Percentiles rank a stretch among this genome's conserved stretches.
phyloP scores from a whole-genome alignment of 257 asterid genomes.

The Voacanga thouarsii region DNA sequence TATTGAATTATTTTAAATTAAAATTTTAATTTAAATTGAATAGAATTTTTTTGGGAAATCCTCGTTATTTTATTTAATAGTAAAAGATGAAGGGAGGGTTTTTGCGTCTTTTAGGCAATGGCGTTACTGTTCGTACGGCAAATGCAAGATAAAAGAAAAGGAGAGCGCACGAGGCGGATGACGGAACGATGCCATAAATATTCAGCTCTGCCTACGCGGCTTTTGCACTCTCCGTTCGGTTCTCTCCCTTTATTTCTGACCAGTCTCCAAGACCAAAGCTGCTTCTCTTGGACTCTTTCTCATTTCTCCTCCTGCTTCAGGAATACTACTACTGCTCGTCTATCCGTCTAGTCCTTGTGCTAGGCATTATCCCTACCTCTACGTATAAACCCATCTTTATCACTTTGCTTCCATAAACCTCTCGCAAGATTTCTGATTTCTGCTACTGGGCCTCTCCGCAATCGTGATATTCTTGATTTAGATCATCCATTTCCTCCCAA shows the following conservation, averaged over 20 bases:
- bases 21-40: too few species aligned
- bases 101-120: background rate
- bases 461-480: background rate
- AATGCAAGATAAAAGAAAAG: background rate
- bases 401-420: background rate
- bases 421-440: slow-evolving; percentile 7
- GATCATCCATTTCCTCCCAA: slow-evolving; percentile 10
- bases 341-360: background rate
- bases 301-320: background rate
- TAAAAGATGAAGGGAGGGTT: background rate
- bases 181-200: background rate
- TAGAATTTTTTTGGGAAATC: too few species aligned
- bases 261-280: background rate
- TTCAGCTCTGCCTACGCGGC: background rate
- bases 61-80: too few species aligned
- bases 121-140: slow-evolving; percentile 4
- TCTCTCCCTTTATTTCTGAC: background rate
- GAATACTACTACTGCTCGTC: background rate
- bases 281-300: slow-evolving; percentile 21
- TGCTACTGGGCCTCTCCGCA: background rate
- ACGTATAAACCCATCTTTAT: background rate
- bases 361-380: background rate
- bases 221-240: background rate
- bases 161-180: background rate
- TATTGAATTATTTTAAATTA: too few species aligned